A percentile compares a stretch with the other conserved stretches of the same genome.
Conservation (phyloP, 352 stramenopile species). For the Globisporangium parvum region DNA sequence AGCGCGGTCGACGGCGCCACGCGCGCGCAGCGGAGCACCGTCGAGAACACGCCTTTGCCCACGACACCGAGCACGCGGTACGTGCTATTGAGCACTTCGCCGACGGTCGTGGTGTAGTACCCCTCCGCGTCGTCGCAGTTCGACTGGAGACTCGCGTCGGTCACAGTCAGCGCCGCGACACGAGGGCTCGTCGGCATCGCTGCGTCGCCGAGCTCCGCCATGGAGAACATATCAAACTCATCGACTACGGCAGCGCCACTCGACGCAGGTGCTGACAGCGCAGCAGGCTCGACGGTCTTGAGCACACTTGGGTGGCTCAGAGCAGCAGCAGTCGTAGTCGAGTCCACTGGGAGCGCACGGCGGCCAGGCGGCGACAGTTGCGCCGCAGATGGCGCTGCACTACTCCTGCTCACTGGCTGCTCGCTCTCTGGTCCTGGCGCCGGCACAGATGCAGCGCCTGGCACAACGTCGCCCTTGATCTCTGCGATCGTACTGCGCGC, state of each 20-base stretch:
- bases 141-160: conserved; percentile 46
- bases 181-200: conserved; percentile 21
- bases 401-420: background rate
- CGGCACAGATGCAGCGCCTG: no score
- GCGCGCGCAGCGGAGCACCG: conserved; percentile 92
- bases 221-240: conserved; percentile 87
- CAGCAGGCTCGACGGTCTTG: background rate
- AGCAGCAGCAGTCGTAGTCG: background rate
- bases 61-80: conserved; percentile 93
- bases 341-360: background rate
- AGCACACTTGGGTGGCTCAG: no score
- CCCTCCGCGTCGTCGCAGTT: conserved; percentile 97
- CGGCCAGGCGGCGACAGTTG: no score
- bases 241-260: conserved; percentile 31
- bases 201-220: conserved; percentile 56
- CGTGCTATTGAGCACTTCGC: conserved; percentile 88
- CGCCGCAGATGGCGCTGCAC: no score
- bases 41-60: conserved; percentile 98
- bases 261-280: conserved; percentile 1
- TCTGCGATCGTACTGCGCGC: conserved; percentile 67
- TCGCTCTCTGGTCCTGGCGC: no score
- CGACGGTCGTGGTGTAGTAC: conserved; percentile 96
- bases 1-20: conserved; percentile 20
- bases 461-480: conserved; percentile 30
- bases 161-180: conserved; percentile 31